Base-by-base conservation (phyloP, 495 filamentous ascomycete genomes). In the Aspergillus cavernicola region DNA sequence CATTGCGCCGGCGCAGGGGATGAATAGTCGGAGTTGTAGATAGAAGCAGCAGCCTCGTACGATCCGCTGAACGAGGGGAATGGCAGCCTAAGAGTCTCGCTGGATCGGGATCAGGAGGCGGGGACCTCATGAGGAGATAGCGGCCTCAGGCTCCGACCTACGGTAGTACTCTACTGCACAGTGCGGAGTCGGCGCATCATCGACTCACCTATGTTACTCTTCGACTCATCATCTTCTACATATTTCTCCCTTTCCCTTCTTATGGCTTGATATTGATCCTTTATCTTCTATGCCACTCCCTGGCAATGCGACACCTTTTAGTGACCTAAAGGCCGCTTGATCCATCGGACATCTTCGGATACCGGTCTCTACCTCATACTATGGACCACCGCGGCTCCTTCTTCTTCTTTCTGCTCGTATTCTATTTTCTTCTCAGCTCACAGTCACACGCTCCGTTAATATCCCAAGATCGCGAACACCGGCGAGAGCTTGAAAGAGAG, bases 311-410 rank as follows among this genome's bases (percentile, higher is more conserved):
- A 57, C 35, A 54, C 48, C 4, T 23, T 40, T 37, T 31, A 6
- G 32, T 51, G 41, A 49, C 49, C 1, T 52, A 45, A 29, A 31
- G 53, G 45, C 29, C 56, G 50, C 60, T 53, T 44, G 40, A 50
- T 50, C 55, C 66, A 36, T 55, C 70, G 53, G 62, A n/a, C 24
- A 45, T 49, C 41, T 16, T 65, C 65, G 62, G 57, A 69, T 70
- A 65, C 60, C 57, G 53, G 57, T 56, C 53, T 57, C 52, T 54
- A 62, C 68, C 62, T 36, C 32, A 28, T 36, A 33, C 41, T 53
- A 77, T 75, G 73, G 73, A 77, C 72, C 72, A 69, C 67, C 76
- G 68, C 67, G 75, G 68, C 46, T 72, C 73, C 36, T 70, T 80
- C 43, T 68, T 80, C 55, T 66, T 80, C 40, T 64, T 80, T 50